Evolutionary conservation across 2,329 filamentous ascomycete species (phyloP).

Genomic region (Nemania serpens): DNA sequence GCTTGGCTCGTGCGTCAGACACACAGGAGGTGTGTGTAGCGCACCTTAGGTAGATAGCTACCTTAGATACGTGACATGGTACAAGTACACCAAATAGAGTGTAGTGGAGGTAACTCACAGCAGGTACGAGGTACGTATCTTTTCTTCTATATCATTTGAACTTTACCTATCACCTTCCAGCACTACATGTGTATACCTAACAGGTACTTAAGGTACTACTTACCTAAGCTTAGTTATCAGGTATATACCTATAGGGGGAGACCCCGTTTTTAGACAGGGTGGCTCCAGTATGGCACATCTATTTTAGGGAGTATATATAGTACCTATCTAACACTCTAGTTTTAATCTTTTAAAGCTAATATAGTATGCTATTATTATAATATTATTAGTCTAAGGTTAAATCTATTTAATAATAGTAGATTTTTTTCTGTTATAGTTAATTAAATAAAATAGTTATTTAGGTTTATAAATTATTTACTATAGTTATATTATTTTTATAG

Average conservation of each 20-base stretch:
- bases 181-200: not conserved
- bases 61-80: not conserved
- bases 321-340: not conserved
- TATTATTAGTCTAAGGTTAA: not conserved
- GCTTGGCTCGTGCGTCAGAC: conserved; percentile 29
- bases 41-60: not conserved
- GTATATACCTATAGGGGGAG: not conserved
- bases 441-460: not conserved
- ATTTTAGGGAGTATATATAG: not conserved
- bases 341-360: not conserved
- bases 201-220: not conserved
- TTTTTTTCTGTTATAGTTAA: not conserved
- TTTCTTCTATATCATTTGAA: conserved; percentile 6
- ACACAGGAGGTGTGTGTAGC: conserved; percentile 14
- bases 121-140: conserved; percentile 10
- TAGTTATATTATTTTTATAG: not conserved
- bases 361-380: not conserved
- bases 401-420: not conserved
- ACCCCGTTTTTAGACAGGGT: not conserved
- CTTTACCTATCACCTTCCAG: not conserved
- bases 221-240: not conserved
- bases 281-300: not conserved
- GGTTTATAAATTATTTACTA: not conserved
- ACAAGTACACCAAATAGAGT: not conserved
- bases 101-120: not conserved